These are phyloP conservation scores for Grammothele lineata DNA, from an alignment of 768 basidiomycete species.

Conservation along the genomic window DNA sequence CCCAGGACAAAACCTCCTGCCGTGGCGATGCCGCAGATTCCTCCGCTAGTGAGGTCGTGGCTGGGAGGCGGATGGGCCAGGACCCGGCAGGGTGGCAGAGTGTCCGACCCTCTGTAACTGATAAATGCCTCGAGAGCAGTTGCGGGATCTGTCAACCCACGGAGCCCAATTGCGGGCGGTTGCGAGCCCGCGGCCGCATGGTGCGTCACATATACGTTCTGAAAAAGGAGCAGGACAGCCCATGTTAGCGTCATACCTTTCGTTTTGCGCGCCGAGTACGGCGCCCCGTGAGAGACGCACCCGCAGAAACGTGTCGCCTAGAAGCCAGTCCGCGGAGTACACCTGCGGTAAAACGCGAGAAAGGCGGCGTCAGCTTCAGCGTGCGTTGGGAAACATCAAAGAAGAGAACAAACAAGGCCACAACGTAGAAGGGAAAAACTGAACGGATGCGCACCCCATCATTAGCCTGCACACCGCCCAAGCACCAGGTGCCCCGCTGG, in stretches of 20 bases:
- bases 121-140: conserved; percentile 37
- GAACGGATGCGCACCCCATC: conserved; percentile 34
- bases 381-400: conserved; percentile 5
- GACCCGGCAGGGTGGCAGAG: conserved; percentile 22
- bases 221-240: conserved; percentile 3
- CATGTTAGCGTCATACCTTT: conserved; percentile 5
- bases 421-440: not conserved
- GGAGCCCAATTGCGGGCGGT: conserved; percentile 43
- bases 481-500: conserved; percentile 43
- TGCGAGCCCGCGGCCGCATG: conserved; percentile 35
- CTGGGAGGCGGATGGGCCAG: conserved; percentile 8
- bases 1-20: conserved; percentile 36
- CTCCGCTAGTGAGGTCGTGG: conserved; percentile 14
- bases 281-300: conserved; percentile 26
- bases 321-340: conserved; percentile 56
- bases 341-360: conserved; percentile 30
- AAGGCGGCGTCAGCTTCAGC: conserved; percentile 1
- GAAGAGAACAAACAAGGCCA: not conserved
- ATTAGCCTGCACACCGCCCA: conserved; percentile 53
- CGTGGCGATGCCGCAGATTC: conserved; percentile 25
- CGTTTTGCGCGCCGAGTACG: not conserved
- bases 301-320: conserved; percentile 56
- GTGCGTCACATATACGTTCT: conserved; percentile 56
- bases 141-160: conserved; percentile 38
- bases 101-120: conserved; percentile 39